A percentile compares a stretch with the other conserved stretches of the same genome.
Conservation (phyloP, 192 early-diverging fungal genomes). For the Coemansia sp. region DNA sequence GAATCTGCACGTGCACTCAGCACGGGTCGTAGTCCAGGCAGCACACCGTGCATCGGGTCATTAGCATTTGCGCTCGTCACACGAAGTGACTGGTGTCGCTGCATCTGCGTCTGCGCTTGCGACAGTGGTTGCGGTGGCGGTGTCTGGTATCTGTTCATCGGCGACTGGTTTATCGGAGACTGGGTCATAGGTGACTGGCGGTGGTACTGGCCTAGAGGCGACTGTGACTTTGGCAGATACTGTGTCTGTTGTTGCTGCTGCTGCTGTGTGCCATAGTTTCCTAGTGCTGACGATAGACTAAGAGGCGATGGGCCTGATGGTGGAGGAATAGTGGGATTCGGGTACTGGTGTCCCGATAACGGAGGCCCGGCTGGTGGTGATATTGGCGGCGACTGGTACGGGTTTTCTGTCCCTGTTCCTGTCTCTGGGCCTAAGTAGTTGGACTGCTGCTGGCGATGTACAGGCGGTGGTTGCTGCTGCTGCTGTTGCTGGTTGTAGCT, state of each 20-base stretch:
- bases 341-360: background rate
- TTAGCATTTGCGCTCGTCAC: background rate
- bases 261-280: background rate
- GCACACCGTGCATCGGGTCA: constrained; percentile 2
- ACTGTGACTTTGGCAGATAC: constrained; percentile 3
- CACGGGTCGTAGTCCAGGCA: constrained; percentile 15
- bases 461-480: constrained; percentile 10
- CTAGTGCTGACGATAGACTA: background rate
- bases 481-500: constrained; percentile 5
- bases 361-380: background rate
- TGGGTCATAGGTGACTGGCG: background rate
- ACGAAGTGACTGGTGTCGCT: constrained; percentile 28
- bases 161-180: constrained; percentile 17
- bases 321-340: background rate
- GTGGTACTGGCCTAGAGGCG: constrained; percentile 17
- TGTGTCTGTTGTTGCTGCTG: constrained; percentile 9
- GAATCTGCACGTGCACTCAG: constrained; percentile 11
- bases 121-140: constrained; percentile 23
- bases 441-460: background rate
- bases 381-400: background rate
- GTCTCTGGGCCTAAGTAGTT: background rate
- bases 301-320: background rate
- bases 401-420: constrained; percentile 1
- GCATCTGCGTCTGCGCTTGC: constrained; percentile 27
- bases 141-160: constrained; percentile 4